These are phyloP conservation scores for Chaetomium globosum DNA, from an alignment of 2,329 filamentous ascomycete species.

Conservation along the genomic window DNA sequence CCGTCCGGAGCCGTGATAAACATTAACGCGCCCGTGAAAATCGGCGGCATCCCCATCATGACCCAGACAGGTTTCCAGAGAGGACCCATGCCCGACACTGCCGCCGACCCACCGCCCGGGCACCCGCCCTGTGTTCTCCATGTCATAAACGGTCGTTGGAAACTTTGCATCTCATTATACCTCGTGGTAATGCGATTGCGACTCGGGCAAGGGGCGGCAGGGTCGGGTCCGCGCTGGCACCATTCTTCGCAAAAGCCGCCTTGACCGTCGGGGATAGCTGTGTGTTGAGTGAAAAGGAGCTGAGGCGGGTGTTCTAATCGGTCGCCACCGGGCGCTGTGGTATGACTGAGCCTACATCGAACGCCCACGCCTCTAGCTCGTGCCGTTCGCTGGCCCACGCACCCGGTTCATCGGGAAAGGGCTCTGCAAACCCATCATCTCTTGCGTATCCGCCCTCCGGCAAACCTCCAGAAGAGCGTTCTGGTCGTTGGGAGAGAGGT, in stretches of 20 bases:
- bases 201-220: not conserved
- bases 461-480: constrained; percentile 77
- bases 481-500: constrained; percentile 79
- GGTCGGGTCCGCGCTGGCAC: not conserved
- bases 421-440: constrained; percentile 46
- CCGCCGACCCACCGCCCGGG: not conserved
- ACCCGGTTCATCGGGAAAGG: constrained; percentile 27
- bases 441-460: constrained; percentile 63
- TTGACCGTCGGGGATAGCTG: not conserved
- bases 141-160: not conserved
- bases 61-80: not conserved
- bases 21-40: constrained; percentile 1
- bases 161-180: not conserved
- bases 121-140: not conserved
- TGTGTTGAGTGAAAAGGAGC: not conserved
- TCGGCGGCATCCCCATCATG: constrained; percentile 8
- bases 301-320: not conserved
- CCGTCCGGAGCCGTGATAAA: constrained; percentile 12
- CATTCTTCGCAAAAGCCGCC: not conserved
- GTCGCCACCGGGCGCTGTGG: not conserved
- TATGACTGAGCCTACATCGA: not conserved
- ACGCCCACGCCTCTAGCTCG: constrained; percentile 26
- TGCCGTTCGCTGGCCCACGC: constrained; percentile 28
- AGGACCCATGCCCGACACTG: not conserved
- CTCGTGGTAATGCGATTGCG: too few relatives aligned